Evolutionary conservation across 164 flowering plant species (phyloP).

Genomic region (Annona squamosa): DNA sequence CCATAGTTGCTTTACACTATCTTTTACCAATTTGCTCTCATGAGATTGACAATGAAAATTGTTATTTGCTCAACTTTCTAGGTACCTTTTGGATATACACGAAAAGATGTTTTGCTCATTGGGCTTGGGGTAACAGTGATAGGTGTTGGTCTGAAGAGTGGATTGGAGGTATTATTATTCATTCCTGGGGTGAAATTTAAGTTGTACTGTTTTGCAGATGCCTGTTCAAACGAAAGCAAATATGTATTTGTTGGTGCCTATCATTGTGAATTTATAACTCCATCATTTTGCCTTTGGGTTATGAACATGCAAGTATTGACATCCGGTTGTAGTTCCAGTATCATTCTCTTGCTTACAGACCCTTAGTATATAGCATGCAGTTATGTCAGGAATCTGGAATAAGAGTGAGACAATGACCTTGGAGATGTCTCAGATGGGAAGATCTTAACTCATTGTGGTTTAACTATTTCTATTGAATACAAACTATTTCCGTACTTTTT

Average conservation of each 20-base stretch:
- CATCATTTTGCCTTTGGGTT: background rate
- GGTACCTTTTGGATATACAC: slow-evolving; percentile 78
- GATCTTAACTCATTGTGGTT: background rate
- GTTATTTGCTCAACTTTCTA: slow-evolving; percentile 12
- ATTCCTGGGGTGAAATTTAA: background rate
- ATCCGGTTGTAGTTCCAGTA: background rate
- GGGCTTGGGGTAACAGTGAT: slow-evolving; percentile 68
- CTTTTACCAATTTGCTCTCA: no score
- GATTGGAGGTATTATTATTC: slow-evolving; percentile 60
- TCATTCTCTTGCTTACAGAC: no score
- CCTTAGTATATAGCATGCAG: no score
- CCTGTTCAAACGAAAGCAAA: background rate
- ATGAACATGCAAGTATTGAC: background rate
- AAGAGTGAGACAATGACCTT: background rate
- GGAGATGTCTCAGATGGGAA: background rate
- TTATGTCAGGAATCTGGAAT: no score
- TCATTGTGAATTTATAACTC: background rate
- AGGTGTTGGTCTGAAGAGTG: slow-evolving; percentile 72
- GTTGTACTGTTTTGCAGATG: background rate
- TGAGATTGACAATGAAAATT: no score
- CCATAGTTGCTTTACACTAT: no score
- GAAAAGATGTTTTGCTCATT: slow-evolving; percentile 85
- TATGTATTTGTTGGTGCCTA: background rate
- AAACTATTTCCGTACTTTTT: background rate
- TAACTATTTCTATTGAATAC: background rate